Evolutionary conservation across 371 early-diverging fungal genomes (phyloP).

Genomic region (Mortierella sp.): DNA sequence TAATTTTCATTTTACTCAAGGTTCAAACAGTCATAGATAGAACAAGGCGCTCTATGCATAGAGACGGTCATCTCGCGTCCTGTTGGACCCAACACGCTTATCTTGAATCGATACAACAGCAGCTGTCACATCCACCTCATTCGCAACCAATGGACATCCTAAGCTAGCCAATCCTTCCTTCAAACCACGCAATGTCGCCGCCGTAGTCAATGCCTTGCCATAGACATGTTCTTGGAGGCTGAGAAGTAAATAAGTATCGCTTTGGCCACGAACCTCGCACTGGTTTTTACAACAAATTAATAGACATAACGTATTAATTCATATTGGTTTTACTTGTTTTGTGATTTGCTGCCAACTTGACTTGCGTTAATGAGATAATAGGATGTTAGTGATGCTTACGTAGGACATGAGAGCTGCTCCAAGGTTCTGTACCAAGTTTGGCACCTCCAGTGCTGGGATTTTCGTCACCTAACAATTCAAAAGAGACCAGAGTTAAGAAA

Average conservation of each 20-base stretch:
- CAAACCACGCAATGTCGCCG: slow-evolving; percentile 45
- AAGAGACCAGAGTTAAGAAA: no score
- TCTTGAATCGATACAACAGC: slow-evolving; percentile 41
- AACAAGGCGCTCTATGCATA: slow-evolving; percentile 25
- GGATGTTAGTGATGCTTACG: slow-evolving; percentile 10
- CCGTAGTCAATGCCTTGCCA: slow-evolving; percentile 49
- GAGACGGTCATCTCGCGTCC: slow-evolving; percentile 42
- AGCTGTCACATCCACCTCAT: slow-evolving; percentile 17
- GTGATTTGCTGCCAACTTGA: no score
- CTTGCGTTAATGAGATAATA: no score
- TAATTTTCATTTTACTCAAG: no score
- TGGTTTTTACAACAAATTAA: slow-evolving; percentile 2
- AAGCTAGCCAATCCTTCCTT: slow-evolving; percentile 38
- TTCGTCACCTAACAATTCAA: slow-evolving; percentile 23
- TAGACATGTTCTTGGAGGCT: slow-evolving; percentile 55
- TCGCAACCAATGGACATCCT: slow-evolving; percentile 26
- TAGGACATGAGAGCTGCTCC: slow-evolving; percentile 49
- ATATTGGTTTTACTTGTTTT: no score
- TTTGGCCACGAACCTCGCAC: slow-evolving; percentile 47
- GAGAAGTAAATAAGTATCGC: slow-evolving; percentile 35
- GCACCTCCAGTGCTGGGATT: slow-evolving; percentile 53
- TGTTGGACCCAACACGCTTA: slow-evolving; percentile 46
- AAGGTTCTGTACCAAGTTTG: slow-evolving; percentile 52
- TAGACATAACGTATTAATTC: no score
- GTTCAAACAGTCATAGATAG: no score